A percentile compares a stretch with the other conserved stretches of the same genome.
phyloP scores from a whole-genome alignment of 108 stramenopile genomes.

The Skeletonema menzelii region DNA sequence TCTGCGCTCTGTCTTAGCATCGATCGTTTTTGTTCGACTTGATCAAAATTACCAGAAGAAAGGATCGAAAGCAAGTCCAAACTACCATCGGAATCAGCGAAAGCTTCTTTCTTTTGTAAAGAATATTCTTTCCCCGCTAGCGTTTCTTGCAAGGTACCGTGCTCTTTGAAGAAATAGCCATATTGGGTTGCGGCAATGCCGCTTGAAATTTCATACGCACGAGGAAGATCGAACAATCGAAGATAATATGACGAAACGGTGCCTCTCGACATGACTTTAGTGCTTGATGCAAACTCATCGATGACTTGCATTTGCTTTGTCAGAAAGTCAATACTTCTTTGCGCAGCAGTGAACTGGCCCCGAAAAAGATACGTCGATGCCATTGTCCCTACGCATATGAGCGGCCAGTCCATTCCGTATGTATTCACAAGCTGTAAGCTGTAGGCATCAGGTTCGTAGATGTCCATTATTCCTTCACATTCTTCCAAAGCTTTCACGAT shows the following conservation, averaged over 20 bases:
- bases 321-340: conserved; percentile 12
- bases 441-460: conserved; percentile 15
- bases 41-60: conserved; percentile 2
- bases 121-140: conserved; percentile 6
- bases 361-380: conserved; percentile 22
- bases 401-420: conserved; percentile 30
- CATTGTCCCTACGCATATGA: conserved; percentile 21
- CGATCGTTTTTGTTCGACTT: conserved; percentile 2
- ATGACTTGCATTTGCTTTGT: conserved; percentile 16
- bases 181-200: conserved; percentile 15
- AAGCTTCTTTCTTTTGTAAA: conserved; percentile 2
- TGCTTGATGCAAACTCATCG: conserved; percentile 31
- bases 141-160: conserved; percentile 17
- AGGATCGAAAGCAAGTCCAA: conserved; percentile 15
- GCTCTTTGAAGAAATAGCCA: conserved; percentile 23
- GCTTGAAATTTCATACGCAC: conserved; percentile 11
- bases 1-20: conserved; percentile 30
- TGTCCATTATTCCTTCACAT: conserved; percentile 22
- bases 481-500: conserved; percentile 18
- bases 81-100: conserved; percentile 8
- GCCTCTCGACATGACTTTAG: conserved; percentile 28
- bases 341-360: conserved; percentile 20
- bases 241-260: conserved; percentile 20
- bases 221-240: conserved; percentile 14
- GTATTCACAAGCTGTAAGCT: conserved; percentile 25